phyloP scores from a whole-genome alignment of 345 rosid species.

The Firmiana major region DNA sequence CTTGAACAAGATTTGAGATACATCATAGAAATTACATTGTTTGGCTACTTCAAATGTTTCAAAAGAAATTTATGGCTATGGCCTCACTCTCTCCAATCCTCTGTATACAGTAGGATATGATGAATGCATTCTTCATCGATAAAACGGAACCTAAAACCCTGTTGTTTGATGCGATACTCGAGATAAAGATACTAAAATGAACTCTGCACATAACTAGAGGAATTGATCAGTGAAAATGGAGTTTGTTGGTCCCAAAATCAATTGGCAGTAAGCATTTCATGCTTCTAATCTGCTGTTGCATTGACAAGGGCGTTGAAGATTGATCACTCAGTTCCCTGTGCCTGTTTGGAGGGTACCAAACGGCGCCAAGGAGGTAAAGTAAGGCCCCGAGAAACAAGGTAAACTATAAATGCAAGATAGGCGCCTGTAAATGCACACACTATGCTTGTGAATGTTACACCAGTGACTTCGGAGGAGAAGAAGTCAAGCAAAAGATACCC shows the following conservation, averaged over 20 bases:
- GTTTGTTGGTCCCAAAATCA: neutral
- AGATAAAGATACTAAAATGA: neutral
- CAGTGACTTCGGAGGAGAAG: constrained; percentile 61
- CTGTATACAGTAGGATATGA: neutral
- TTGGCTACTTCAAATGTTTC: neutral
- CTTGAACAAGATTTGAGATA: neutral
- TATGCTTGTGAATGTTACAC: constrained; percentile 32
- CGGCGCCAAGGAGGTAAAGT: constrained; percentile 33
- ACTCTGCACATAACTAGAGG: neutral
- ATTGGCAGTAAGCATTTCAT: neutral
- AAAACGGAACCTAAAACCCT: neutral
- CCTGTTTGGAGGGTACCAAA: constrained; percentile 26
- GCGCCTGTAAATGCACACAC: constrained; percentile 43
- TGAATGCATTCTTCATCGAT: neutral
- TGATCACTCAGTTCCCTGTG: constrained; percentile 21
- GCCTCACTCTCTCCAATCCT: neutral
- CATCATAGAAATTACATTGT: neutral
- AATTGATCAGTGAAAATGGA: neutral
- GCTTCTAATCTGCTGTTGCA: neutral
- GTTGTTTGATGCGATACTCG: neutral
- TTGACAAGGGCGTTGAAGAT: neutral
- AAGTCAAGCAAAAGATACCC: constrained; percentile 81
- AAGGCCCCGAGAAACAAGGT: constrained; percentile 53
- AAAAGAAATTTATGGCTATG: neutral
- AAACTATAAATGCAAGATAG: constrained; percentile 64